A percentile compares a stretch with the other conserved stretches of the same genome.
phyloP scores from a whole-genome alignment of 73 alveolate species.

The Loxodes magnus region DNA sequence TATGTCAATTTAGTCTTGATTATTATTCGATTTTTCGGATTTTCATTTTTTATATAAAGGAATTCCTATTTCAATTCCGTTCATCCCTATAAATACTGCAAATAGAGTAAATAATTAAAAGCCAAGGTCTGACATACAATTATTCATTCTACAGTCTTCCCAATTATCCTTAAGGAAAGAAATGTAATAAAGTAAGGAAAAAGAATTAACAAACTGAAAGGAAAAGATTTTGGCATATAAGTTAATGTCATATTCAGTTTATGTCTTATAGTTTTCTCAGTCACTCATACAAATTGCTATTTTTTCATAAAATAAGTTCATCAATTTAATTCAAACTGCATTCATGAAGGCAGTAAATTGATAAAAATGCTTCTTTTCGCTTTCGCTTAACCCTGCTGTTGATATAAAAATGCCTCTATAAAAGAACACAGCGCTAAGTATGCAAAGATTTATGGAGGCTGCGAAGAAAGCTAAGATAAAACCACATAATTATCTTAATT shows the following conservation, averaged over 20 bases:
- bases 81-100: neutral
- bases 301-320: neutral
- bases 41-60: neutral
- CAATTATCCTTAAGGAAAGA: neutral
- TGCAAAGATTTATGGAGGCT: slow-evolving; percentile 23
- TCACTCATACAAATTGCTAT: neutral
- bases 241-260: neutral
- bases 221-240: neutral
- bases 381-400: neutral
- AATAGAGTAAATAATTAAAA: neutral
- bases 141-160: neutral
- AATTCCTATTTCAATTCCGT: neutral
- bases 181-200: neutral
- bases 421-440: slow-evolving; percentile 15
- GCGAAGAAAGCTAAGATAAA: slow-evolving; percentile 19
- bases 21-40: neutral
- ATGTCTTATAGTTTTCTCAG: slow-evolving; percentile 2
- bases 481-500: slow-evolving; percentile 17
- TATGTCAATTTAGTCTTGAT: neutral
- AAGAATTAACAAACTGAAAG: neutral
- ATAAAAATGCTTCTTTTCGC: slow-evolving; percentile 8
- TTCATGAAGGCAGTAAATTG: slow-evolving; percentile 18
- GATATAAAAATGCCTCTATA: slow-evolving; percentile 18
- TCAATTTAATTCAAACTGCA: neutral
- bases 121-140: neutral